Conservation (phyloP, 2,329 filamentous ascomycete genomes). For the Erysiphe pulchra region DNA sequence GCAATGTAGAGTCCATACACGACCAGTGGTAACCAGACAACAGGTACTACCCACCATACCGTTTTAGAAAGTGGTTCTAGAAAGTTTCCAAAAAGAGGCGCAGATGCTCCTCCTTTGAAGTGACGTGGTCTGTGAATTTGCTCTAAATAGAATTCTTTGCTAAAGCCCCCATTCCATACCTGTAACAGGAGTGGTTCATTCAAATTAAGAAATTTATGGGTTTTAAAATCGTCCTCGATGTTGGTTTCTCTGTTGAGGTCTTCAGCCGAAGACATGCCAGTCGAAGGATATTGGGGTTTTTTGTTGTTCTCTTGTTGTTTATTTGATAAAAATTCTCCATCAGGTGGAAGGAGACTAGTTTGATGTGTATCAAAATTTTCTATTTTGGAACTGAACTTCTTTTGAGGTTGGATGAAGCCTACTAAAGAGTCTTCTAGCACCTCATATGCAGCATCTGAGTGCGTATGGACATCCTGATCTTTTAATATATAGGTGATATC, state of each 20-base stretch:
- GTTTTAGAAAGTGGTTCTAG: conserved; percentile 93
- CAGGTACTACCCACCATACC: conserved; percentile 75
- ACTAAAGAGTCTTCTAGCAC: conserved; percentile 70
- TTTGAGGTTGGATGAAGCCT: conserved; percentile 45
- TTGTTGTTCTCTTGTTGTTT: conserved; percentile 7
- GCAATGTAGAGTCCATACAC: conserved; percentile 45
- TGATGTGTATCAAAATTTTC: conserved; percentile 15
- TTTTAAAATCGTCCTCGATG: conserved; percentile 47
- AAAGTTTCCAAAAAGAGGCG: conserved; percentile 91
- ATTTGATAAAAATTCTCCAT: conserved; percentile 5
- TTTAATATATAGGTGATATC: conserved; percentile 64
- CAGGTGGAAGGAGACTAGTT: conserved; percentile 26
- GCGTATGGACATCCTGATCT: conserved; percentile 58
- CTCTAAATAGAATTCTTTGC: conserved; percentile 87
- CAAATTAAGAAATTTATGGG: conserved; percentile 82
- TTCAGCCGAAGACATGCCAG: conserved; percentile 72
- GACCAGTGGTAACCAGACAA: conserved; percentile 61
- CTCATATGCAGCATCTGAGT: conserved; percentile 88
- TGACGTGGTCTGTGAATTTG: conserved; percentile 90
- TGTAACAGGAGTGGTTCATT: conserved; percentile 65
- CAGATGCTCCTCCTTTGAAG: conserved; percentile 79
- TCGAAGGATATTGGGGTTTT: conserved; percentile 27
- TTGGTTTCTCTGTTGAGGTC: conserved; percentile 79
- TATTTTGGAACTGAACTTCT: conserved; percentile 14
- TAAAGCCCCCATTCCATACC: conserved; percentile 69